Base-by-base conservation (phyloP, 1,139 yeast genomes). In the Debaryomycetaceae sp. region DNA sequence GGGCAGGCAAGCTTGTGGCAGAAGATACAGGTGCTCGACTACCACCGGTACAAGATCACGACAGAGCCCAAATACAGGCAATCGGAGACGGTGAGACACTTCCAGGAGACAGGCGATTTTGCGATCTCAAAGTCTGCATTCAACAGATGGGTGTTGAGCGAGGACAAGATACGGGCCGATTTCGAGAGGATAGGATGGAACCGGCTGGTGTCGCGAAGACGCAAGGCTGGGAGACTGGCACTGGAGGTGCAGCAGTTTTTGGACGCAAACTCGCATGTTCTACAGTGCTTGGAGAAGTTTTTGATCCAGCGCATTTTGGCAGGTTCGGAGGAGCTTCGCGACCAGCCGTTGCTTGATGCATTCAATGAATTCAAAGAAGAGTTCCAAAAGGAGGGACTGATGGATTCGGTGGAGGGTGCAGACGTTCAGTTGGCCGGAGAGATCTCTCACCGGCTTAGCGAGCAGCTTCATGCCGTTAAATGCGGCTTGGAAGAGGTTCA, bases 91-190 rank as follows among this genome's bases (percentile, higher is more conserved):
- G 45, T 55, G 15, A 39, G 44, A 31, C 50, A 51, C 38, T 55
- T 56, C 32, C 31, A 34, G 19, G 29, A 40, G 19, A 31, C 30
- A 9, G 39, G 41, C n/a, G 38, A 42, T 16, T 49, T 55, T 35
- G 46, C 48, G 11, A 47, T 56, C n/a, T 48, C 59, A 1, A 51
- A 50, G 32, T 56, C 61, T 5, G 44, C 55, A 3, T 49, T 57
- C 9, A 53, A 51, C 22, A 42, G 60, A 32, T 56, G 61, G 61
- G 35, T 57, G 6, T 35, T 42, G 3, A 45, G 42, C n/a, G 56
- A 48, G 30, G 30, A 29, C 14, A 45, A 42, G 30, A 38, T 50
- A 17, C 37, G 49, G 33, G 43, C 44, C 17, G 48, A 45, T 26
- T 30, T 33, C 31, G 19, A 35, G 37, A 32, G 41, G 37, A 28